These are phyloP conservation scores for Nevesoporus exiguus DNA, from an alignment of 768 basidiomycete genomes.

Conservation along the genomic window DNA sequence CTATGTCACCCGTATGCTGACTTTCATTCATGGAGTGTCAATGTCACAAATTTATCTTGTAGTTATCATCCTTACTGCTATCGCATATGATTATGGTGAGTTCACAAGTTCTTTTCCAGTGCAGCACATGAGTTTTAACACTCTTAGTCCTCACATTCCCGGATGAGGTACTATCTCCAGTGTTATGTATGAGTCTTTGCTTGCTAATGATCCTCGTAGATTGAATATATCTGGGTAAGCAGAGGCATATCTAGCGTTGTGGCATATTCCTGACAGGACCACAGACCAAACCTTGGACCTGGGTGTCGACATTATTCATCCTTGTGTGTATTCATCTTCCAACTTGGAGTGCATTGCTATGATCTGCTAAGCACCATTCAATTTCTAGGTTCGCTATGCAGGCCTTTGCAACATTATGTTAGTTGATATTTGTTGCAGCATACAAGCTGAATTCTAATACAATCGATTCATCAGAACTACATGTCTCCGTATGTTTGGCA, in stretches of 20 bases:
- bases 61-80: background rate
- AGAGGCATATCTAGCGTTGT: background rate
- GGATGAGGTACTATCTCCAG: constrained; percentile 1
- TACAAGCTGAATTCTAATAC: background rate
- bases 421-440: background rate
- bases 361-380: background rate
- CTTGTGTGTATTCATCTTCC: background rate
- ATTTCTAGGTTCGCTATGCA: constrained; percentile 7
- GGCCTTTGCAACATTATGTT: constrained; percentile 1
- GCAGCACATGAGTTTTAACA: background rate
- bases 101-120: background rate
- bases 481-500: background rate
- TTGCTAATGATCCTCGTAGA: background rate
- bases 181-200: background rate
- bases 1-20: background rate
- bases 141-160: constrained; percentile 8
- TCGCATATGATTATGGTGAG: constrained; percentile 12
- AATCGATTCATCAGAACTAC: background rate
- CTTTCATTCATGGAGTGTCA: background rate
- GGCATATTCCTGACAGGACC: background rate
- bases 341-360: background rate
- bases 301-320: constrained; percentile 5
- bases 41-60: background rate
- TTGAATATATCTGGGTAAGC: constrained; percentile 14
- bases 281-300: constrained; percentile 10